Conservation (phyloP, 2,329 filamentous ascomycete genomes). For the Neonectria ditissima region DNA sequence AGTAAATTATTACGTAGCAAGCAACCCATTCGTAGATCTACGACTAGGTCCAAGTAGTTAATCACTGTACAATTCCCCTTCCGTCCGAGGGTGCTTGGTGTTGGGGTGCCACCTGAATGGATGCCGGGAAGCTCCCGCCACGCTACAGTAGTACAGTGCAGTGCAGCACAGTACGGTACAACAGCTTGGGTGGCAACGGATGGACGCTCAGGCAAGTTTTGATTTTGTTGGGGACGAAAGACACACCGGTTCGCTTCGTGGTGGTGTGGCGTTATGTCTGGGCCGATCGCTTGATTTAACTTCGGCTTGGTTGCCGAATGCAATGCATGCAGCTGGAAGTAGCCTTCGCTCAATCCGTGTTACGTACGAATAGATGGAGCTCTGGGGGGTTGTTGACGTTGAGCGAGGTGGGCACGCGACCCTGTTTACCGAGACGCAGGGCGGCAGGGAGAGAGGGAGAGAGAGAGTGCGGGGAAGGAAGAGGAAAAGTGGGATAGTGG, state of each 20-base stretch:
- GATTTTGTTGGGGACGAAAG: neutral
- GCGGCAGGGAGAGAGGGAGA: neutral
- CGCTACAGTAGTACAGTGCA: neutral
- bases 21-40: neutral
- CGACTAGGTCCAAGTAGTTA: too few species aligned
- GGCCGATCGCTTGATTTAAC: neutral
- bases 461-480: slow-evolving; percentile 11
- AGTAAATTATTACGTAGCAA: neutral
- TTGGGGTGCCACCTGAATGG: neutral
- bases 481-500: neutral
- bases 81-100: slow-evolving; percentile 6
- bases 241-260: neutral
- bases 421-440: neutral
- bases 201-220: neutral
- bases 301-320: neutral
- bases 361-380: neutral
- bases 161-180: neutral
- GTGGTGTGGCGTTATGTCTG: neutral
- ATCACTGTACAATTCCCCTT: slow-evolving; percentile 5
- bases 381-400: neutral
- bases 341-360: neutral
- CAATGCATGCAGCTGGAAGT: slow-evolving; percentile 6
- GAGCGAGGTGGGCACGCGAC: slow-evolving; percentile 13
- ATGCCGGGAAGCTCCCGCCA: neutral
- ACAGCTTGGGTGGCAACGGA: neutral